These are phyloP conservation scores for Populus pruinosa DNA, from an alignment of 345 rosid species.

Conservation along the genomic window DNA sequence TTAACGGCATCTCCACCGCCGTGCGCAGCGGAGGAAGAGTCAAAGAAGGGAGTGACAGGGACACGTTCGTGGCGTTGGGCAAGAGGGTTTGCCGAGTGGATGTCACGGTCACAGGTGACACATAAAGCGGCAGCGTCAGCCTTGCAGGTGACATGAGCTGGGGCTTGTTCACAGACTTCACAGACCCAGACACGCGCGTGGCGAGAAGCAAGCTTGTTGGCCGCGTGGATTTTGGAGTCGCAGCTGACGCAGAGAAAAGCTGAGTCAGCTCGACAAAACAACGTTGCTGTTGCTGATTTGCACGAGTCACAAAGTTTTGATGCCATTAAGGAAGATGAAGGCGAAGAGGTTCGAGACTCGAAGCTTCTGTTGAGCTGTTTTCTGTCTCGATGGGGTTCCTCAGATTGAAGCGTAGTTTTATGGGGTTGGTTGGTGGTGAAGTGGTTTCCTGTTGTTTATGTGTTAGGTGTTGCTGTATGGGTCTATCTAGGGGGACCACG, in stretches of 20 bases:
- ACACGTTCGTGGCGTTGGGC: constrained; percentile 93
- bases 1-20: constrained; percentile 31
- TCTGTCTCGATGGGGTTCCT: not conserved
- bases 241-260: constrained; percentile 85
- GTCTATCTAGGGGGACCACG: constrained; percentile 64
- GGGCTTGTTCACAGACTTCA: constrained; percentile 98
- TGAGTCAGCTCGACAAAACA: constrained; percentile 89
- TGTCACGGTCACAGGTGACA: constrained; percentile 87
- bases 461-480: not conserved
- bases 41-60: constrained; percentile 74
- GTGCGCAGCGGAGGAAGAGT: constrained; percentile 39
- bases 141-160: constrained; percentile 93
- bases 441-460: not conserved
- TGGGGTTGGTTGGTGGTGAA: not conserved
- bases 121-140: constrained; percentile 99
- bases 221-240: constrained; percentile 81
- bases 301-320: constrained; percentile 90
- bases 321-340: constrained; percentile 43
- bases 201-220: constrained; percentile 90
- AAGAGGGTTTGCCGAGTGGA: constrained; percentile 92
- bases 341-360: not conserved
- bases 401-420: not conserved
- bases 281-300: constrained; percentile 81
- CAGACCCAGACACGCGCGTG: constrained; percentile 93
- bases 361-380: not conserved